phyloP scores from a whole-genome alignment of 345 rosid species.

The Moricandia arvensis region DNA sequence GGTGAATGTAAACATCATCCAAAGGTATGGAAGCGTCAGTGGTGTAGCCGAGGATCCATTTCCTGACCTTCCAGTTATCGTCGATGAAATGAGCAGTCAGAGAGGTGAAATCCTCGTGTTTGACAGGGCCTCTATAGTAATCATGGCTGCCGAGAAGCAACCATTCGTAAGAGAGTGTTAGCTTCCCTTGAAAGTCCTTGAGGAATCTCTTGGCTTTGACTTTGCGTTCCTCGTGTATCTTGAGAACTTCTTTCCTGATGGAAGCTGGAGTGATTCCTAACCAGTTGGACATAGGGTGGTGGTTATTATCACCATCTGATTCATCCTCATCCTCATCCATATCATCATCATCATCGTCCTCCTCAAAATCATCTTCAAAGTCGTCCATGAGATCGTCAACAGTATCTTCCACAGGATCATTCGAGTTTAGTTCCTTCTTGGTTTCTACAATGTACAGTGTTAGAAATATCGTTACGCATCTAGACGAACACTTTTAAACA shows the following conservation, averaged over 20 bases:
- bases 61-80: conserved; percentile 23
- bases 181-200: conserved; percentile 10
- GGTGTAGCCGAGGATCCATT: conserved; percentile 14
- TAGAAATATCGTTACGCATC: neutral
- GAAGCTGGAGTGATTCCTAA: neutral
- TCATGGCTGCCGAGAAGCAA: neutral
- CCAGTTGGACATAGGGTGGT: neutral
- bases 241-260: neutral
- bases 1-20: neutral
- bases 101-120: conserved; percentile 18
- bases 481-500: neutral
- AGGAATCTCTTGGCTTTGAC: conserved; percentile 20
- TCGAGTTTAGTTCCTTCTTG: neutral
- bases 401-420: neutral
- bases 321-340: neutral
- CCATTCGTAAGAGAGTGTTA: conserved; percentile 27
- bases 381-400: neutral
- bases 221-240: neutral
- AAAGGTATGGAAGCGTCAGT: neutral
- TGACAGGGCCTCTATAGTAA: neutral
- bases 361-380: neutral
- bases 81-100: conserved; percentile 31
- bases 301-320: neutral
- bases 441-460: neutral
- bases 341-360: neutral